These are phyloP conservation scores for Fusarium tjaetaba DNA, from an alignment of 2,329 filamentous ascomycete species.

Conservation along the genomic window DNA sequence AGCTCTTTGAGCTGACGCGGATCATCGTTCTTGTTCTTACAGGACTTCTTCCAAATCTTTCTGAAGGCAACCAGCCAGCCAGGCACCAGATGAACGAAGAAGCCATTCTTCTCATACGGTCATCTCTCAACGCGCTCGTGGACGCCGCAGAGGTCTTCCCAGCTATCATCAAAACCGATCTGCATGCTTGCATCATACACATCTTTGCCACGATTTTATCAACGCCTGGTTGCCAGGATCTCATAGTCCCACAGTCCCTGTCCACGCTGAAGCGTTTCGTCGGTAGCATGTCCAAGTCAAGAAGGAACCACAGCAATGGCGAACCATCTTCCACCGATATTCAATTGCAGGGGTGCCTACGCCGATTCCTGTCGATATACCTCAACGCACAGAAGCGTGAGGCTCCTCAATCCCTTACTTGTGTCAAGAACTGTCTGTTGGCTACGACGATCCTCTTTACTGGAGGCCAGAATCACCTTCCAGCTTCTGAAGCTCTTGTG, in stretches of 20 bases:
- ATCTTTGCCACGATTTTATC: slow-evolving; percentile 94
- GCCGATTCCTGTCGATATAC: slow-evolving; percentile 84
- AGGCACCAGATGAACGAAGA: slow-evolving; percentile 88
- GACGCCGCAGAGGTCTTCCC: slow-evolving; percentile 97
- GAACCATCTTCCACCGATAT: slow-evolving; percentile 63
- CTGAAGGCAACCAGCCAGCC: slow-evolving; percentile 70
- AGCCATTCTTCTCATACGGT: slow-evolving; percentile 80
- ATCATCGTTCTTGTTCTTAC: slow-evolving; percentile 95
- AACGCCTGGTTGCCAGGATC: slow-evolving; percentile 83
- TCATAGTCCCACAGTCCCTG: slow-evolving; percentile 88
- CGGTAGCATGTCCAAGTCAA: slow-evolving; percentile 71
- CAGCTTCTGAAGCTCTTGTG: slow-evolving; percentile 79
- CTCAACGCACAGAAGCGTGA: slow-evolving; percentile 80
- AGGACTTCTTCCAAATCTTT: slow-evolving; percentile 84
- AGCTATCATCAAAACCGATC: slow-evolving; percentile 92
- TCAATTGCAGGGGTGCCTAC: slow-evolving; percentile 84
- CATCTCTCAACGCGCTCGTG: slow-evolving; percentile 86
- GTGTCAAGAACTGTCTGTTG: slow-evolving; percentile 92
- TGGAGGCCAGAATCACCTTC: slow-evolving; percentile 77
- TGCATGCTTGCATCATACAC: slow-evolving; percentile 96
- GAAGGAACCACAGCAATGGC: slow-evolving; percentile 50
- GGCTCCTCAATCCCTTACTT: slow-evolving; percentile 78
- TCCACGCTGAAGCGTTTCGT: slow-evolving; percentile 94
- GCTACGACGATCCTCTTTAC: slow-evolving; percentile 91
- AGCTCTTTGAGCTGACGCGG: slow-evolving; percentile 94